Evolutionary conservation across 306 rosid species (phyloP).

Genomic region (Myrica gale): DNA sequence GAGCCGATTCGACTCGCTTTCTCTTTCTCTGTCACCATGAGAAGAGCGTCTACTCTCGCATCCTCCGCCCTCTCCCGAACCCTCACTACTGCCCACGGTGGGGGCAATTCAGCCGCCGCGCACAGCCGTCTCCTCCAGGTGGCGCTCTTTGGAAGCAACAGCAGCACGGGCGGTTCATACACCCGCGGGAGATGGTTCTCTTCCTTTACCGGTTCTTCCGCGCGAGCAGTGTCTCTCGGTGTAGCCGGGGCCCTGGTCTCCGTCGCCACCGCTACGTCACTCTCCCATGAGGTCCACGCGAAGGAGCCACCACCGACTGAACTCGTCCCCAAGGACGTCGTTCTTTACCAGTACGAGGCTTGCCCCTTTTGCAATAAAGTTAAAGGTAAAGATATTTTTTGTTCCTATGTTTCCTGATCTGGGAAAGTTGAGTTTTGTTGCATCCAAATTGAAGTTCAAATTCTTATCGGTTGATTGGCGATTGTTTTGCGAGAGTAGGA

Average conservation of each 20-base stretch:
- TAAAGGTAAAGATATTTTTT: conserved; percentile 44
- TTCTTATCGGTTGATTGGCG: background rate
- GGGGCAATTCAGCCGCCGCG: conserved; percentile 25
- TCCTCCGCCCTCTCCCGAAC: conserved; percentile 49
- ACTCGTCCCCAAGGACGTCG: conserved; percentile 63
- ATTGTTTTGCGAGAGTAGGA: background rate
- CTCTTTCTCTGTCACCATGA: conserved; percentile 42
- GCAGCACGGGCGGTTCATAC: conserved; percentile 25
- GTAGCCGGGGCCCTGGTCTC: conserved; percentile 53
- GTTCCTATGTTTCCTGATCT: background rate
- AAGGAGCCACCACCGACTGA: conserved; percentile 68
- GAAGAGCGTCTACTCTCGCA: conserved; percentile 51
- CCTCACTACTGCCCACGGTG: conserved; percentile 47
- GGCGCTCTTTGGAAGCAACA: conserved; percentile 42
- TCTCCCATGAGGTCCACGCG: conserved; percentile 60
- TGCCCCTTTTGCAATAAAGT: conserved; percentile 97
- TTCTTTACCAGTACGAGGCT: conserved; percentile 90
- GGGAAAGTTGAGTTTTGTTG: background rate
- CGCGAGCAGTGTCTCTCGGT: conserved; percentile 40
- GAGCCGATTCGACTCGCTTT: background rate
- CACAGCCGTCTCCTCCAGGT: conserved; percentile 49
- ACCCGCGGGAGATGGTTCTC: conserved; percentile 43
- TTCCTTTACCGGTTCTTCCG: conserved; percentile 23
- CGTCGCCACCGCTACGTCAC: conserved; percentile 35
- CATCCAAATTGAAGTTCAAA: background rate